phyloP scores from a whole-genome alignment of 495 filamentous ascomycete genomes.

The Chlorociboria aeruginascens region DNA sequence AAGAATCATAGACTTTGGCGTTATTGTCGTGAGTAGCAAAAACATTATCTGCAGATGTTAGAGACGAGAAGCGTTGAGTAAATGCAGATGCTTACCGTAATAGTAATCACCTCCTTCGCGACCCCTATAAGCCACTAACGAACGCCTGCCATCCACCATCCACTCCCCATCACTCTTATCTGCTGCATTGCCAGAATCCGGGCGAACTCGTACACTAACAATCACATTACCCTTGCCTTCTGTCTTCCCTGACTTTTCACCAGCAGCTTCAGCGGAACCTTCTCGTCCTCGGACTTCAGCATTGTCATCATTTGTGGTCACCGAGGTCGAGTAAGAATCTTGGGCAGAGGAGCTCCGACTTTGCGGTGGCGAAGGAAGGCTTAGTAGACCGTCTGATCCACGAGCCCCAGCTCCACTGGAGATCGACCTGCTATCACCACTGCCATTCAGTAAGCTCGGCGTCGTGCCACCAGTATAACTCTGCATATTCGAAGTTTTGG shows the following conservation, averaged over 20 bases:
- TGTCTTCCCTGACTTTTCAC: slow-evolving; percentile 28
- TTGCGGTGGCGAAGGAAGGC: slow-evolving; percentile 65
- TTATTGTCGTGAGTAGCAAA: slow-evolving; percentile 90
- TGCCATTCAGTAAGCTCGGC: slow-evolving; percentile 68
- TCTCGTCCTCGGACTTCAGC: slow-evolving; percentile 38
- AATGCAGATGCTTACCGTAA: slow-evolving; percentile 53
- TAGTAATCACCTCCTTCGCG: slow-evolving; percentile 86
- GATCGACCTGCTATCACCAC: slow-evolving; percentile 62
- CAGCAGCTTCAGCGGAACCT: slow-evolving; percentile 26
- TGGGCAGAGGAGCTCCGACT: slow-evolving; percentile 84
- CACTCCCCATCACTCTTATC: slow-evolving; percentile 67
- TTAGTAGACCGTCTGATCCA: slow-evolving; percentile 59
- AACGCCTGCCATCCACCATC: slow-evolving; percentile 77
- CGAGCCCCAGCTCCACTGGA: slow-evolving; percentile 41
- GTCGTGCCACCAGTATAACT: slow-evolving; percentile 42
- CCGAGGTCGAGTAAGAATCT: slow-evolving; percentile 81
- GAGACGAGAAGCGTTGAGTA: slow-evolving; percentile 1
- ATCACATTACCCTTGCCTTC: slow-evolving; percentile 91
- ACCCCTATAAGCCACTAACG: slow-evolving; percentile 71
- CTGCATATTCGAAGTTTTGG: slow-evolving; percentile 26
- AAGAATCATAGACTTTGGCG: slow-evolving; percentile 83
- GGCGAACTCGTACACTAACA: slow-evolving; percentile 87
- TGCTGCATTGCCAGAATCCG: slow-evolving; percentile 57
- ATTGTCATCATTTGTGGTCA: slow-evolving; percentile 72
- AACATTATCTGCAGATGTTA: slow-evolving; percentile 63